These are phyloP conservation scores for Alternaria ventricosa DNA, from an alignment of 2,329 filamentous ascomycete species.

Conservation along the genomic window DNA sequence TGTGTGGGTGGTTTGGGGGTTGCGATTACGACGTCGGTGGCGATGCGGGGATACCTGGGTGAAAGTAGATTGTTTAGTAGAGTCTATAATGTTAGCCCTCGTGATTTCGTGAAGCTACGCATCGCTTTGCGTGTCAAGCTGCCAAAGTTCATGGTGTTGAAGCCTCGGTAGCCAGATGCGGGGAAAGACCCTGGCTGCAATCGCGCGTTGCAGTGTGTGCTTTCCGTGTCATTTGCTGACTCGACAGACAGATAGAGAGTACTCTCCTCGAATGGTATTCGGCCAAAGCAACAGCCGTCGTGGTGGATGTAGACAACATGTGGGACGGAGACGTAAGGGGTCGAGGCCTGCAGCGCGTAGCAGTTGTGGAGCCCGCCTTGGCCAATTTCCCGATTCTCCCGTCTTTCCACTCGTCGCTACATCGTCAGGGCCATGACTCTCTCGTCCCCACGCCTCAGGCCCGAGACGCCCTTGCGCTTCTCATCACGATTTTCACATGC, in stretches of 20 bases:
- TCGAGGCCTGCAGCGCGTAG: not conserved
- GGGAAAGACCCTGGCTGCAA: conserved; percentile 10
- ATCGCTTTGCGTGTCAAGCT: not conserved
- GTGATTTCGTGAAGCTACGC: not conserved
- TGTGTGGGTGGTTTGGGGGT: not conserved
- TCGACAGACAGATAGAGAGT: not conserved
- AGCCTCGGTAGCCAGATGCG: conserved; percentile 31
- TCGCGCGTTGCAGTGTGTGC: not conserved
- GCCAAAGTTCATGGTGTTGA: not conserved
- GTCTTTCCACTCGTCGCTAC: not conserved
- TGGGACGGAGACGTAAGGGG: not conserved
- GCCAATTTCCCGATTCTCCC: not conserved
- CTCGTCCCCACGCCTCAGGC: not conserved
- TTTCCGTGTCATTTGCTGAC: not conserved
- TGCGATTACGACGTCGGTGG: not conserved
- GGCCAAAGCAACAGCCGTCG: not conserved
- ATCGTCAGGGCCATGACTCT: not conserved
- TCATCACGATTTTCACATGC: not conserved
- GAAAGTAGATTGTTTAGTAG: not conserved
- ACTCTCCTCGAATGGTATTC: not conserved
- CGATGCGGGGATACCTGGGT: not conserved
- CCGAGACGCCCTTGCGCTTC: not conserved
- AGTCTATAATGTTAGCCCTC: not conserved
- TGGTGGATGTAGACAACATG: not conserved
- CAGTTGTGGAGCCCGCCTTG: not conserved